Evolutionary conservation across 2,329 filamentous ascomycete genomes (phyloP).

Genomic region (Stemphylium lycopersici): DNA sequence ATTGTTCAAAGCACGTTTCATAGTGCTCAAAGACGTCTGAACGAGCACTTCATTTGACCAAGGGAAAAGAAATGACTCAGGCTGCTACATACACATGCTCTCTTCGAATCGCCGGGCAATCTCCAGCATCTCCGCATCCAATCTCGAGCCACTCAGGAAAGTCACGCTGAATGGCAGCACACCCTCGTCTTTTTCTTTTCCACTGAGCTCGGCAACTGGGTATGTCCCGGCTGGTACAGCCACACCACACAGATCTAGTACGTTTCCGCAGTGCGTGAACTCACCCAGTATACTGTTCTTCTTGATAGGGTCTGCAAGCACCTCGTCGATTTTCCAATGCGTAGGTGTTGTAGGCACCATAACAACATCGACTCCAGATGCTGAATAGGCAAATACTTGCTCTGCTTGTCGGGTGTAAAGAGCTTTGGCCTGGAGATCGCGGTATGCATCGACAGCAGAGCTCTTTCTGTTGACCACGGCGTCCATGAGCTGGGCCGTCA

Average conservation of each 20-base stretch:
- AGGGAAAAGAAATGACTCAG: too few relatives aligned
- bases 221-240: constrained; percentile 58
- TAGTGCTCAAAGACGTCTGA: too few relatives aligned
- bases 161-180: constrained; percentile 52
- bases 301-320: constrained; percentile 58
- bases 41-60: too few relatives aligned
- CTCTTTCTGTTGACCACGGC: constrained; percentile 34
- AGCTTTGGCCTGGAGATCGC: constrained; percentile 41
- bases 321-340: constrained; percentile 59
- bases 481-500: constrained; percentile 53
- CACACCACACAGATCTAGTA: constrained; percentile 58
- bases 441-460: constrained; percentile 41
- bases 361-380: constrained; percentile 38
- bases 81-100: background rate
- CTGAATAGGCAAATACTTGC: constrained; percentile 35
- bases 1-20: too few relatives aligned
- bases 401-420: constrained; percentile 42
- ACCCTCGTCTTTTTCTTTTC: constrained; percentile 29
- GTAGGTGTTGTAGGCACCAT: constrained; percentile 61
- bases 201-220: constrained; percentile 34
- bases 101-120: constrained; percentile 44
- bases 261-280: constrained; percentile 67
- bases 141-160: constrained; percentile 46
- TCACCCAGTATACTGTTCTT: constrained; percentile 57
- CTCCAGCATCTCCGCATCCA: constrained; percentile 50